Evolutionary conservation across 208 protist species (phyloP).

Genomic region (Crithidia acanthocephali): DNA sequence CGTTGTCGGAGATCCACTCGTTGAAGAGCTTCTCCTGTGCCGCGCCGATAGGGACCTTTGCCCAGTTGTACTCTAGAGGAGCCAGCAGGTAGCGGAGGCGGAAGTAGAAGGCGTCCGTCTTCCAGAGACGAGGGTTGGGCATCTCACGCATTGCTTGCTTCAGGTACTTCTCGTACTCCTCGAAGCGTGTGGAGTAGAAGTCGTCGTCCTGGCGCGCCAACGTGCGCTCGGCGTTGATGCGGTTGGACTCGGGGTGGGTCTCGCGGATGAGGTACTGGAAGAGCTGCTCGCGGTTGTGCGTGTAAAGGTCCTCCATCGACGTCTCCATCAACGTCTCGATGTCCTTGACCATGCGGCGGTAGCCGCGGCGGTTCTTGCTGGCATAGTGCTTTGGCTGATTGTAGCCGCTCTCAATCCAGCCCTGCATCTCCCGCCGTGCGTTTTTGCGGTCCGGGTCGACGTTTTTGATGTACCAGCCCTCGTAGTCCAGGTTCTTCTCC

Average conservation of each 20-base stretch:
- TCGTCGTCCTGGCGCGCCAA: conserved; percentile 89
- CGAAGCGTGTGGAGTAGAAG: conserved; percentile 90
- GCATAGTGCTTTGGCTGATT: conserved; percentile 91
- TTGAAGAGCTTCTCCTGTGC: conserved; percentile 83
- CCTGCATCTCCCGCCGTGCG: conserved; percentile 80
- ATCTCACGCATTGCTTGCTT: conserved; percentile 92
- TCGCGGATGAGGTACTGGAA: conserved; percentile 92
- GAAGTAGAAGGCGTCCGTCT: conserved; percentile 93
- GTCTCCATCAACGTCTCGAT: conserved; percentile 90
- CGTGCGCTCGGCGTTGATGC: conserved; percentile 84
- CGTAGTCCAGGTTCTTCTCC: conserved; percentile 93
- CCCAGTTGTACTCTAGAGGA: conserved; percentile 92
- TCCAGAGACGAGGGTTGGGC: conserved; percentile 90
- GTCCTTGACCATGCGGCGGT: conserved; percentile 89
- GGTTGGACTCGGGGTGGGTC: conserved; percentile 86
- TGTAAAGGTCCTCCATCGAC: conserved; percentile 92
- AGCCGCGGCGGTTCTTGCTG: conserved; percentile 90
- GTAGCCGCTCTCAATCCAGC: conserved; percentile 87
- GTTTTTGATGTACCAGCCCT: conserved; percentile 93
- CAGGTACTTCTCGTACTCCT: conserved; percentile 87
- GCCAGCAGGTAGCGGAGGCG: conserved; percentile 84
- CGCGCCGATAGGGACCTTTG: conserved; percentile 77
- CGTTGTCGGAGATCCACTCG: conserved; percentile 87
- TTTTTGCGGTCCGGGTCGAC: conserved; percentile 88
- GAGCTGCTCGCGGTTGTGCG: conserved; percentile 85